Conservation (phyloP, 2,329 filamentous ascomycete genomes). For the Fusarium dimerum region DNA sequence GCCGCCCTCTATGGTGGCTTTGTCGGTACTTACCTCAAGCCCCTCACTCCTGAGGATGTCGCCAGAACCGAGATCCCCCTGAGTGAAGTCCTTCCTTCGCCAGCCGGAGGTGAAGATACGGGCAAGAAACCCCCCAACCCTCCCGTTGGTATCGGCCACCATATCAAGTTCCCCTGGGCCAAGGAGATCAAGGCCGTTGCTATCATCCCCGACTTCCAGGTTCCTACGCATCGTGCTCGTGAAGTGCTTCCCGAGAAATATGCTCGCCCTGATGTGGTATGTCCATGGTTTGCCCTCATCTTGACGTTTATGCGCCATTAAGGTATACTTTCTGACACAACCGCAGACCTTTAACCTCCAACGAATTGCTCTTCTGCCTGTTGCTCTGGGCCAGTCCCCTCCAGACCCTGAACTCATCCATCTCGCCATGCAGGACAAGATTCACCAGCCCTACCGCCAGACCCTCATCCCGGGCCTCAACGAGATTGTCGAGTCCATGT, state of each 20-base stretch:
- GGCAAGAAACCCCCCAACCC: constrained; percentile 83
- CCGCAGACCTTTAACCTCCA: constrained; percentile 86
- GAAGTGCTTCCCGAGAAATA: constrained; percentile 82
- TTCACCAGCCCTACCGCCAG: constrained; percentile 95
- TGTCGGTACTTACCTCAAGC: constrained; percentile 94
- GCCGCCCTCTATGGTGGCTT: constrained; percentile 95
- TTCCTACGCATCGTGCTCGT: constrained; percentile 89
- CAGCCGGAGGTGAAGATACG: constrained; percentile 88
- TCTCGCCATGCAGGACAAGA: constrained; percentile 97
- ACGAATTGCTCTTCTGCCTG: constrained; percentile 85
- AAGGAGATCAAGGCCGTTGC: constrained; percentile 95
- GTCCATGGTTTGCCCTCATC: not conserved
- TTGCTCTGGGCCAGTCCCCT: constrained; percentile 84
- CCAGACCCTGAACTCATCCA: constrained; percentile 94
- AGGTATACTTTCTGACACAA: constrained; percentile 12
- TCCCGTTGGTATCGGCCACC: constrained; percentile 91
- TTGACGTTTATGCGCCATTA: not conserved
- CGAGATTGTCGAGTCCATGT: constrained; percentile 89
- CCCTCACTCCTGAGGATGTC: constrained; percentile 84
- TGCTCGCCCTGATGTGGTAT: constrained; percentile 78
- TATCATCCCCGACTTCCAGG: constrained; percentile 94
- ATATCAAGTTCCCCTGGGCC: constrained; percentile 93
- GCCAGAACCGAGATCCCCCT: constrained; percentile 91
- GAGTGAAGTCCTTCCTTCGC: constrained; percentile 87
- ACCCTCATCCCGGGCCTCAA: constrained; percentile 87